A percentile compares a stretch with the other conserved stretches of the same genome.
phyloP scores from a whole-genome alignment of 768 basidiomycete genomes.

The Suillus americanus region DNA sequence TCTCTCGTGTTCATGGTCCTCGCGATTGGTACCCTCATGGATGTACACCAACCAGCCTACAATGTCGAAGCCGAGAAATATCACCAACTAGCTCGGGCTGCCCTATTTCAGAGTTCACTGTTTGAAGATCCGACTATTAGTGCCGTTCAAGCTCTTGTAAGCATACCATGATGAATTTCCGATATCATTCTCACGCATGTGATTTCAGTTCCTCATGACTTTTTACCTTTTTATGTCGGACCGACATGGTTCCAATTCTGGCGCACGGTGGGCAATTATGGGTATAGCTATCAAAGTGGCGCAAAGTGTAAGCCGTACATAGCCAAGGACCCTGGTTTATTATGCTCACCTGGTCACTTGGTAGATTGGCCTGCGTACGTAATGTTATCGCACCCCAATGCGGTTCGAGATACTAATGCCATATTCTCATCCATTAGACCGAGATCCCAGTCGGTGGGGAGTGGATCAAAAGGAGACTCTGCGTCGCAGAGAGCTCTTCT shows the following conservation, averaged over 20 bases:
- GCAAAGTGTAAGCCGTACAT: conserved; percentile 56
- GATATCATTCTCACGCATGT: conserved; percentile 29
- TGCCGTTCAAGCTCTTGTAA: conserved; percentile 65
- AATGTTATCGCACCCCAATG: neutral
- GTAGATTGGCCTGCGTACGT: conserved; percentile 72
- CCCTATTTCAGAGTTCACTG: conserved; percentile 61
- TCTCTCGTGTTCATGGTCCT: conserved; percentile 66
- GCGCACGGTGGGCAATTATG: conserved; percentile 66
- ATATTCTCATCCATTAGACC: conserved; percentile 41
- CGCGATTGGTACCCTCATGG: conserved; percentile 64
- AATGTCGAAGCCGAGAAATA: conserved; percentile 71
- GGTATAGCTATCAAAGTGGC: conserved; percentile 69
- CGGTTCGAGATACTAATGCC: conserved; percentile 7
- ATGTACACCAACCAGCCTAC: conserved; percentile 54
- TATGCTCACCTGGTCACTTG: conserved; percentile 6
- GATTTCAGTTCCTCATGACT: conserved; percentile 62
- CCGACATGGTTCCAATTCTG: conserved; percentile 64
- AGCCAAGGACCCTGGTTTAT: neutral
- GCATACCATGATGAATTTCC: conserved; percentile 41
- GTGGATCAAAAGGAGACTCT: conserved; percentile 55
- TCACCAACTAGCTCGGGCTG: conserved; percentile 63
- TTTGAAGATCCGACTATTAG: conserved; percentile 69
- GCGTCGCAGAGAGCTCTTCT: conserved; percentile 64
- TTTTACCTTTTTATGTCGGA: conserved; percentile 69
- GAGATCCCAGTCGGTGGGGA: conserved; percentile 70